A percentile compares a stretch with the other conserved stretches of the same genome.
phyloP scores from a whole-genome alignment of 2,329 filamentous ascomycete species.

The Hypoxylon sp. region DNA sequence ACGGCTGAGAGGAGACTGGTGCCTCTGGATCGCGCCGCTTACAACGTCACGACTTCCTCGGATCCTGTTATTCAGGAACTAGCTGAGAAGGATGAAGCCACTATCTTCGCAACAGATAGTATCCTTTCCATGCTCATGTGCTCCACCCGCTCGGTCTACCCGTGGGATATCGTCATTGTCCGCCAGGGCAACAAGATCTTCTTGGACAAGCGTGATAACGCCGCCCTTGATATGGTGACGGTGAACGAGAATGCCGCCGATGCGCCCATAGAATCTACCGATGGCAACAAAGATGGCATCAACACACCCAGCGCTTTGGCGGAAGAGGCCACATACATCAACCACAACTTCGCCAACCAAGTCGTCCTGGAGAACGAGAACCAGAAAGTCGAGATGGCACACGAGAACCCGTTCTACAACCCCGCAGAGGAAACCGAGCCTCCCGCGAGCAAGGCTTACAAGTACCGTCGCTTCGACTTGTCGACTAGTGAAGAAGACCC shows the following conservation, averaged over 20 bases:
- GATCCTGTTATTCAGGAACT: slow-evolving; percentile 98
- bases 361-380: slow-evolving; percentile 86
- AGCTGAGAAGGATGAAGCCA: slow-evolving; percentile 94
- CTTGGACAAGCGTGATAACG: slow-evolving; percentile 98
- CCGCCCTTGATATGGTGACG: slow-evolving; percentile 95
- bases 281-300: slow-evolving; percentile 93
- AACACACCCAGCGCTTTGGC: slow-evolving; percentile 95
- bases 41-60: slow-evolving; percentile 97
- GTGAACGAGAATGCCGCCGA: slow-evolving; percentile 99
- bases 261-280: slow-evolving; percentile 89
- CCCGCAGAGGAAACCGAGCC: slow-evolving; percentile 92
- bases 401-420: slow-evolving; percentile 99
- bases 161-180: slow-evolving; percentile 96
- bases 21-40: slow-evolving; percentile 92
- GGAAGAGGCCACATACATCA: slow-evolving; percentile 99
- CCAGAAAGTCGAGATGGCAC: slow-evolving; percentile 84
- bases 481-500: slow-evolving; percentile 96
- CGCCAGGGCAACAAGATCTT: slow-evolving; percentile 97
- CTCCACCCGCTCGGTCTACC: slow-evolving; percentile 94
- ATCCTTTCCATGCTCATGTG: slow-evolving; percentile 99
- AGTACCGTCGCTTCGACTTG: slow-evolving; percentile 96
- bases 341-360: slow-evolving; percentile 99
- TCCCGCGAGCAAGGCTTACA: slow-evolving; percentile 96
- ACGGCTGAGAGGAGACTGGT: slow-evolving; percentile 88
- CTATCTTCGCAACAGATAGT: slow-evolving; percentile 96